These are phyloP conservation scores for Botrytis fragariae DNA, from an alignment of 2,329 filamentous ascomycete species.

Conservation along the genomic window DNA sequence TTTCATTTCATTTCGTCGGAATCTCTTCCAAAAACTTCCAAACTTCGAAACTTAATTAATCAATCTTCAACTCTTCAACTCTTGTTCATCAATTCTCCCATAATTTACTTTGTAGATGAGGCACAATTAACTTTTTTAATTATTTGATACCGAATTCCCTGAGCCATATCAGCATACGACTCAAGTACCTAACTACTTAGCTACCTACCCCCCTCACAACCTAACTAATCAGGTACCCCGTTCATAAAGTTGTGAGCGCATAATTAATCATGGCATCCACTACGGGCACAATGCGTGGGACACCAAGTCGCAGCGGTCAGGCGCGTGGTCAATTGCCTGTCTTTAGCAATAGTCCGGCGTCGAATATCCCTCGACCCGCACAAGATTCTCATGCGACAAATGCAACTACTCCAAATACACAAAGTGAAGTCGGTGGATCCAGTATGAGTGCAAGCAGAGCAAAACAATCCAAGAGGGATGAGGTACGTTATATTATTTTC, in stretches of 20 bases:
- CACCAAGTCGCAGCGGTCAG: constrained; percentile 58
- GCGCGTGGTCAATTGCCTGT: constrained; percentile 54
- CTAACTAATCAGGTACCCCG: neutral
- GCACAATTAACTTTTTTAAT: neutral
- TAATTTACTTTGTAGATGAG: neutral
- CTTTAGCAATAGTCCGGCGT: constrained; percentile 62
- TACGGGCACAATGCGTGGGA: constrained; percentile 62
- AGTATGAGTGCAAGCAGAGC: constrained; percentile 89
- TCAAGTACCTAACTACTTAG: too few relatives aligned
- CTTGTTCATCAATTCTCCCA: neutral
- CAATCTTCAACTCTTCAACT: neutral
- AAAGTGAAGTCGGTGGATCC: constrained; percentile 55
- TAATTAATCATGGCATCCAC: constrained; percentile 35
- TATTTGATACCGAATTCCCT: neutral
- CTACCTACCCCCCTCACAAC: neutral
- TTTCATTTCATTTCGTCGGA: neutral
- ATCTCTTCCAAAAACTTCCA: neutral
- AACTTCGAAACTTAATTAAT: neutral
- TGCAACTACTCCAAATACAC: constrained; percentile 40
- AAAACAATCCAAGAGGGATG: constrained; percentile 96
- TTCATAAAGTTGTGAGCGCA: constrained; percentile 17
- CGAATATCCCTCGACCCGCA: constrained; percentile 71
- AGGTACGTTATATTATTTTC: constrained; percentile 60
- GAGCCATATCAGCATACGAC: too few relatives aligned
- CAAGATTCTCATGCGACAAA: constrained; percentile 53